Evolutionary conservation across 106 monocot genomes (phyloP), one percentile per base, ranked within the genome.

Genomic region (Amphibolis antarctica): DNA sequence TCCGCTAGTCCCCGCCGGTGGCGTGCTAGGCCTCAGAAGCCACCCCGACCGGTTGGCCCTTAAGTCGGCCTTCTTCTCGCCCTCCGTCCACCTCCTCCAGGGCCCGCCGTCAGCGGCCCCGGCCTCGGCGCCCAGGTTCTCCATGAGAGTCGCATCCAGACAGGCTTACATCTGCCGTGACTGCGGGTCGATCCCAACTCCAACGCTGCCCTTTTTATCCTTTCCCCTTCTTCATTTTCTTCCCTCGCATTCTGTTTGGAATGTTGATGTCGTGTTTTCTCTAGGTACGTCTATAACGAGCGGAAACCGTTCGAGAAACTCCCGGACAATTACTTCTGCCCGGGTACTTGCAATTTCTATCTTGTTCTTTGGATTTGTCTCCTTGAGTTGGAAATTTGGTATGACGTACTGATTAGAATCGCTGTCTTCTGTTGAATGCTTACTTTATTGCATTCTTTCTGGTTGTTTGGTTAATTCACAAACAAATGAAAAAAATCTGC

Each of bases 271-370:
- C 9, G 18, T 60, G 28, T 36, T 28, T 55, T 56, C 44, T 78
- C 77, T 75, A 94, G 93, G 17, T 94, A 94, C 54, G 81, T 94
- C 30, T 94, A 94, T 77, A 94, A 82, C 64, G 93, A 94, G 9
- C 86, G 75, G 76, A 83, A 85, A 10, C 89, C 93, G 11, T 94
- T 94, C 59, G 93, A 94, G 74, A 94, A 94, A 81, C 75, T 77
- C 13, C 81, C 93, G n/a, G 89, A 94, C 64, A 83, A 84, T 0
- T 94, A 78, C 69, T 89, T 81, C 79, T 94, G 93, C 66, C 89
- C 83, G 54, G 93, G 93, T 89, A 56, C 69, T 62, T 28, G n/a
- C 17, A 5, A 0, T 28, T 63, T 36, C 36, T 7, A 4, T 36
- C 36, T 7, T 36, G 36, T 7, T 36, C 36, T 36, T 36, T 7